A percentile compares a stretch with the other conserved stretches of the same genome.
Conservation (phyloP, 1,284 basidiomycete species). For the Puccinia brachypodii region DNA sequence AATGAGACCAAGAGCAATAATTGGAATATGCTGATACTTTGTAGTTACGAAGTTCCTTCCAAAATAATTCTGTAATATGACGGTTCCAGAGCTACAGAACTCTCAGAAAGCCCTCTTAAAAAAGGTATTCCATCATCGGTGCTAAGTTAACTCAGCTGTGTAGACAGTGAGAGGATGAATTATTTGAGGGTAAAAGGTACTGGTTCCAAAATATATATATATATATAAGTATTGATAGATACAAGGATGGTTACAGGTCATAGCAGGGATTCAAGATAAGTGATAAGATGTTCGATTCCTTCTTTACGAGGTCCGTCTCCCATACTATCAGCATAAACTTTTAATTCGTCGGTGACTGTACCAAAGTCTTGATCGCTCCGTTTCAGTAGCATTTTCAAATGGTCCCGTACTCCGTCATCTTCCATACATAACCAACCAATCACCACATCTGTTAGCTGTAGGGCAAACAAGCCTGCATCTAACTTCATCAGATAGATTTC, state of each 20-base stretch:
- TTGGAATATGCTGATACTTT: too few species aligned
- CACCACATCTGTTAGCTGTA: conserved; percentile 90
- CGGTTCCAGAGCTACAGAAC: too few species aligned
- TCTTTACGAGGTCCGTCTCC: conserved; percentile 61
- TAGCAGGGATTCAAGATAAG: conserved; percentile 26
- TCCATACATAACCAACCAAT: conserved; percentile 96
- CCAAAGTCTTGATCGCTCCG: conserved; percentile 69
- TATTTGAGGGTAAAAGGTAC: background rate
- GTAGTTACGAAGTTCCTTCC: too few species aligned
- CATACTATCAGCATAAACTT: conserved; percentile 70
- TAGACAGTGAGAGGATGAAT: background rate
- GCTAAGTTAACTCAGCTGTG: background rate
- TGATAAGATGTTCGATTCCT: conserved; percentile 20
- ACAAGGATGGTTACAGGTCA: conserved; percentile 2
- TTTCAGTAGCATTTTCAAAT: conserved; percentile 71
- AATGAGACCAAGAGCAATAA: too few species aligned
- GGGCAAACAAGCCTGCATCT: conserved; percentile 79
- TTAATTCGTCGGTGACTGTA: conserved; percentile 68
- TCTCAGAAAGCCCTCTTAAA: too few species aligned
- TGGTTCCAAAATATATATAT: background rate
- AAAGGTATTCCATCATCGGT: too few species aligned
- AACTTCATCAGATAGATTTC: conserved; percentile 78
- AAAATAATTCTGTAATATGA: too few species aligned
- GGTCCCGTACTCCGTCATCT: conserved; percentile 84
- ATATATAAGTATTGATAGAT: conserved; percentile 2